Evolutionary conservation across 192 early-diverging fungal species (phyloP).

Genomic region (Rhizoclosmatium globosum): DNA sequence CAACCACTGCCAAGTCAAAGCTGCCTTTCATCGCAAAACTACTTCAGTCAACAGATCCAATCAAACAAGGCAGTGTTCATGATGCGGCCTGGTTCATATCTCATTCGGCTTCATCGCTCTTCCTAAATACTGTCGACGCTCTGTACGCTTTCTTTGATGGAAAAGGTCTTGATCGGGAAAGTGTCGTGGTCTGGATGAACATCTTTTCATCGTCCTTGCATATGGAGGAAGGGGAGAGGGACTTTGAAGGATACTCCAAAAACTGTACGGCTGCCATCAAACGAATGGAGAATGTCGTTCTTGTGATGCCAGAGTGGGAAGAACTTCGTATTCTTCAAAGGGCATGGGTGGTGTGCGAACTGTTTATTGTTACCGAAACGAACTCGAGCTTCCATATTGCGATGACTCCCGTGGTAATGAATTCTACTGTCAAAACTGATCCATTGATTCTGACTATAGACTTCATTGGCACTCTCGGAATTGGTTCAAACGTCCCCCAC

Average conservation of each 20-base stretch:
- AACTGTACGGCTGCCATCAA: constrained; percentile 36
- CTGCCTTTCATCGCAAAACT: not conserved
- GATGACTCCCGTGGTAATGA: not conserved
- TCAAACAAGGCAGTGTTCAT: not conserved
- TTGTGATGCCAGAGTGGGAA: constrained; percentile 38
- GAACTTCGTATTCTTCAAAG: constrained; percentile 21
- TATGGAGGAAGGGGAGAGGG: not conserved
- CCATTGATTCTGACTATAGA: not conserved
- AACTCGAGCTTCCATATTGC: constrained; percentile 32
- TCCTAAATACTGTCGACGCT: constrained; percentile 39
- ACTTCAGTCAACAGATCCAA: not conserved
- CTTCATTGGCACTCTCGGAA: not conserved
- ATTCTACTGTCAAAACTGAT: not conserved
- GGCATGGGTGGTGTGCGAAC: constrained; percentile 42
- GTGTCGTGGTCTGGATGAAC: constrained; percentile 38
- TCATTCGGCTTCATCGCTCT: constrained; percentile 35
- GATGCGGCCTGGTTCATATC: constrained; percentile 34
- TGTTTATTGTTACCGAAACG: constrained; percentile 21
- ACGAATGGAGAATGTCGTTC: constrained; percentile 27
- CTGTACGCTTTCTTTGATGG: constrained; percentile 37
- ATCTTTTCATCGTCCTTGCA: constrained; percentile 41
- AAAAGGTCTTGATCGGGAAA: not conserved
- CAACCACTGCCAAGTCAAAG: not conserved
- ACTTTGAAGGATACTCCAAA: constrained; percentile 16
- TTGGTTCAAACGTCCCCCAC: too few species aligned